A percentile compares a stretch with the other conserved stretches of the same genome.
phyloP scores from a whole-genome alignment of 805 yeast species.

The Wickerhamomyces kurtzmanii region DNA sequence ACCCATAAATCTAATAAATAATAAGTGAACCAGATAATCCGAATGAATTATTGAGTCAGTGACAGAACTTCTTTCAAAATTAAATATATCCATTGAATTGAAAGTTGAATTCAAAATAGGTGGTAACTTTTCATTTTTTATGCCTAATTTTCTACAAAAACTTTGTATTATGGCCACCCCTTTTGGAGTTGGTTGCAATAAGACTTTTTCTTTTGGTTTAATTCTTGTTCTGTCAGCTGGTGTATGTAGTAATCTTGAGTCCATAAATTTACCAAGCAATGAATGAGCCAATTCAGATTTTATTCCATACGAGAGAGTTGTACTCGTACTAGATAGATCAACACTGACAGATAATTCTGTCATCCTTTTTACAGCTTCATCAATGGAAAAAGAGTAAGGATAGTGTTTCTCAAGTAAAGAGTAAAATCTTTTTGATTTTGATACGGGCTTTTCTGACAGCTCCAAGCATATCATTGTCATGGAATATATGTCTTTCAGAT shows the following conservation, averaged over 20 bases:
- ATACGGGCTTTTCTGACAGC: constrained; percentile 21
- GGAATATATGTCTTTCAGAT: constrained; percentile 52
- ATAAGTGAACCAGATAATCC: constrained; percentile 50
- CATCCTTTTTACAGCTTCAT: constrained; percentile 46
- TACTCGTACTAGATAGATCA: constrained; percentile 37
- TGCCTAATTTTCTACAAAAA: constrained; percentile 50
- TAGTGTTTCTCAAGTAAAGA: constrained; percentile 21
- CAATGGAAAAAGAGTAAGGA: constrained; percentile 44
- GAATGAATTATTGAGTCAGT: constrained; percentile 55
- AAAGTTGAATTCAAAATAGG: constrained; percentile 41
- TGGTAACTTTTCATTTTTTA: constrained; percentile 28
- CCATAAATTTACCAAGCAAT: constrained; percentile 41
- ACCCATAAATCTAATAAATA: constrained; percentile 61
- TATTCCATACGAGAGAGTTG: constrained; percentile 45
- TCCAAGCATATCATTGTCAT: constrained; percentile 34
- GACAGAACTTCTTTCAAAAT: constrained; percentile 51
- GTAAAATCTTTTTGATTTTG: constrained; percentile 14
- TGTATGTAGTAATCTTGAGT: constrained; percentile 57
- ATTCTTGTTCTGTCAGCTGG: constrained; percentile 65
- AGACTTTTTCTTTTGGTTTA: constrained; percentile 28
- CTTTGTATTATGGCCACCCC: constrained; percentile 65
- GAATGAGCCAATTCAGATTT: constrained; percentile 36
- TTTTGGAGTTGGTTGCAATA: constrained; percentile 83
- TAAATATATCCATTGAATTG: constrained; percentile 65
- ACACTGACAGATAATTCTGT: constrained; percentile 34